phyloP scores from a whole-genome alignment of 2,329 filamentous ascomycete genomes.

The Fusarium sp. region DNA sequence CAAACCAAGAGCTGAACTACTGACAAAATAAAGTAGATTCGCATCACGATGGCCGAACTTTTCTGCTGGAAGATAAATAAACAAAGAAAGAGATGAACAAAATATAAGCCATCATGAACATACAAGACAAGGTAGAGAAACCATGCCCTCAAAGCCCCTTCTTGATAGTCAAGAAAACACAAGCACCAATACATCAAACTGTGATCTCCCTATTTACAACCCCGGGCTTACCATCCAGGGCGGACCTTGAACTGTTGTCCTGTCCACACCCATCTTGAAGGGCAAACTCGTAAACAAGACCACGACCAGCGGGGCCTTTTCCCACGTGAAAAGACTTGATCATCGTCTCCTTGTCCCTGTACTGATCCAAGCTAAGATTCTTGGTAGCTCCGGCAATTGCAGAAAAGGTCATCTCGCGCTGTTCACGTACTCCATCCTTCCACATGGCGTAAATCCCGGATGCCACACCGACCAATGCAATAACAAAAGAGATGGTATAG shows the following conservation, averaged over 20 bases:
- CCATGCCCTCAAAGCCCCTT: background rate
- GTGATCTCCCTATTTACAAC: background rate
- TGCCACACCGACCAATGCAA: conserved; percentile 17
- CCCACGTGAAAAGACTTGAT: background rate
- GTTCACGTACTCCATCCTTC: conserved; percentile 23
- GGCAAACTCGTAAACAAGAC: background rate
- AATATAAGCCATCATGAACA: background rate
- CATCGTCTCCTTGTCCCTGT: background rate
- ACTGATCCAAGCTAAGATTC: background rate
- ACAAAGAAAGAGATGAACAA: background rate
- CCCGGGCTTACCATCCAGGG: background rate
- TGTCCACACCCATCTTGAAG: background rate
- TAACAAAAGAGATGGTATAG: conserved; percentile 17
- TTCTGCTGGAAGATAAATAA: background rate
- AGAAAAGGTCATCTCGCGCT: conserved; percentile 35
- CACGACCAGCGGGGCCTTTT: background rate
- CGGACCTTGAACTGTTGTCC: background rate
- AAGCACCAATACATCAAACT: background rate
- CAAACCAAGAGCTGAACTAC: too few relatives aligned
- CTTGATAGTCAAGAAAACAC: background rate
- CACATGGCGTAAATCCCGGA: conserved; percentile 31
- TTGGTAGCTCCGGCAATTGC: conserved; percentile 23
- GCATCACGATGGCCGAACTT: too few relatives aligned
- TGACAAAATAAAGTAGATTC: too few relatives aligned
- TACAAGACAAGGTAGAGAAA: background rate